Percentiles rank a stretch among this genome's conserved stretches.
phyloP scores from a whole-genome alignment of 2,329 filamentous ascomycete genomes.

The Aspergillus sp. region DNA sequence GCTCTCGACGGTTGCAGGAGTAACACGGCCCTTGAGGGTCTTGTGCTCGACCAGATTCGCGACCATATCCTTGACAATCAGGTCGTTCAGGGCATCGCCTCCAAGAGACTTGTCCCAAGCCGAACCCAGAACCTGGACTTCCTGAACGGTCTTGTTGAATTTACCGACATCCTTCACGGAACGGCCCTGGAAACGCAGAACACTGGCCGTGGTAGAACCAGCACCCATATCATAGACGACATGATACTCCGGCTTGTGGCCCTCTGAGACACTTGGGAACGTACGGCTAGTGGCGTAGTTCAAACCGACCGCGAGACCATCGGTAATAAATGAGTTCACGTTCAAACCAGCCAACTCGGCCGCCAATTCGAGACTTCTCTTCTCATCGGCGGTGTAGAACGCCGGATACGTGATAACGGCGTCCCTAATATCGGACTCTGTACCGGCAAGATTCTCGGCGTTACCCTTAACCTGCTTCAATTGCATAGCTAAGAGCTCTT shows the following conservation, averaged over 20 bases:
- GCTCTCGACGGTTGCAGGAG: slow-evolving; percentile 45
- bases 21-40: slow-evolving; percentile 39
- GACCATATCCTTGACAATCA: slow-evolving; percentile 87
- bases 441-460: slow-evolving; percentile 74
- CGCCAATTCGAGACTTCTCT: slow-evolving; percentile 73
- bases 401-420: slow-evolving; percentile 82
- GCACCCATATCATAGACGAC: slow-evolving; percentile 97
- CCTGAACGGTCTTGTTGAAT: slow-evolving; percentile 94
- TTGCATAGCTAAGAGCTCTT: slow-evolving; percentile 95
- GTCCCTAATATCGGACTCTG: slow-evolving; percentile 66
- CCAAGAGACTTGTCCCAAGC: slow-evolving; percentile 88
- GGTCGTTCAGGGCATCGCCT: slow-evolving; percentile 78
- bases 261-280: slow-evolving; percentile 77
- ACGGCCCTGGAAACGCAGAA: slow-evolving; percentile 82
- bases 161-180: slow-evolving; percentile 85
- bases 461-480: slow-evolving; percentile 86
- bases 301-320: slow-evolving; percentile 84
- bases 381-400: slow-evolving; percentile 87
- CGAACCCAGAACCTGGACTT: slow-evolving; percentile 78
- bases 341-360: slow-evolving; percentile 83
- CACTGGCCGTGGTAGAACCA: slow-evolving; percentile 82
- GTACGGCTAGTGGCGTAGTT: slow-evolving; percentile 91
- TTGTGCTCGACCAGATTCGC: slow-evolving; percentile 66
- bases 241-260: slow-evolving; percentile 82
- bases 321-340: slow-evolving; percentile 75